Evolutionary conservation across 1,139 yeast genomes (phyloP), one percentile per base, ranked within the genome.

Genomic region (Protomyces inundatus): DNA sequence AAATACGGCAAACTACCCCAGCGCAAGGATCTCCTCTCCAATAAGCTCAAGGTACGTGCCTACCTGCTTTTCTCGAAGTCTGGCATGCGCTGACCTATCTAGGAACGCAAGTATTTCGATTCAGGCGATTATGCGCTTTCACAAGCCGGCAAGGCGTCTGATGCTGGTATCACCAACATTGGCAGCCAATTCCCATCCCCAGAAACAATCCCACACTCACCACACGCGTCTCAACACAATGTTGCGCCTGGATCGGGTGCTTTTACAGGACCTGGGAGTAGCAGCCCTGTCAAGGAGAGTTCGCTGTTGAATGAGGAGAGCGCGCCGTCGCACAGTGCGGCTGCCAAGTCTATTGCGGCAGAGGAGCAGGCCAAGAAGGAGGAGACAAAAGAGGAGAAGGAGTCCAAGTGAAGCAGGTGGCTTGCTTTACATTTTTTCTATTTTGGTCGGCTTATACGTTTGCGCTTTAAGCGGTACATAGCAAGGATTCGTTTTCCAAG

Each of bases 71-170:
- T 10, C 37, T 58, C 16, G 16, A 40, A 4, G 4, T 23, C 2
- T 23, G 23, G 40, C 35, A 32, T 33, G 34, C 14, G 7, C 33
- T 35, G 14, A 46, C 30, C 4, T 16, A 78, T 87, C 70, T 87
- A 87, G 74, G 98, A 93, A 71, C 85, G 97, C 71, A 90, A 90
- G 77, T 93, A 87, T 76, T 95, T 93, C 73, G 99, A 93, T 72
- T 88, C 96, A 67, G 98, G 98, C 32, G 99, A 93, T 76, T 93
- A 95, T 74, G 98, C 98, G 34, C 83, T 93, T 83, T 90, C 89
- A 69, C 87, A 90, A 71, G 89, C 85, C 5, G 84, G 84, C 62
- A 69, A 70, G 54, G 73, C 74, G n/a, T 69, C 73, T 16, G 71
- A 74, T 40, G 71, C 70, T 16, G 74, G 70, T 56, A 73, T 70